Evolutionary conservation across 2,329 filamentous ascomycete genomes (phyloP).

Genomic region (Colletotrichum sp.): DNA sequence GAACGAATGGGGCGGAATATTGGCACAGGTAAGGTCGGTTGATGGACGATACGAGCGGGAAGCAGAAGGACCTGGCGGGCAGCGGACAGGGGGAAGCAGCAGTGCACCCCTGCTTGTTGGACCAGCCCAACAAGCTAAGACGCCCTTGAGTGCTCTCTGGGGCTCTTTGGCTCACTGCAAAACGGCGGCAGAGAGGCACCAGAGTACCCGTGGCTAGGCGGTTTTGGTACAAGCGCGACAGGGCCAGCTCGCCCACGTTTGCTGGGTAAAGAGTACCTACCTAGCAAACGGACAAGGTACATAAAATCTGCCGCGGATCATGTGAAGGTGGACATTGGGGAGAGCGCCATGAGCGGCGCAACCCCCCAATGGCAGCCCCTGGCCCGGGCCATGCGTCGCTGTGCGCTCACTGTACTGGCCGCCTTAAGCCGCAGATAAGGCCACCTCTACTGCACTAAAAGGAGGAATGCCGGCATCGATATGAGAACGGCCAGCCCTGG

Average conservation of each 20-base stretch:
- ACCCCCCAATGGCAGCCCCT: neutral
- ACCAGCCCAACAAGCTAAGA: conserved; percentile 17
- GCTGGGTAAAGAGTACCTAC: neutral
- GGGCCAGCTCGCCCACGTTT: neutral
- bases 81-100: neutral
- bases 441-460: neutral
- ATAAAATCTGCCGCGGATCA: conserved; percentile 3
- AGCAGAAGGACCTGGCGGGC: conserved; percentile 1
- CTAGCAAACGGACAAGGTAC: neutral
- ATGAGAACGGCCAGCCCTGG: neutral
- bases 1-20: neutral
- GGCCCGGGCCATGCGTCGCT: neutral
- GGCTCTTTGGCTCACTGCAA: neutral
- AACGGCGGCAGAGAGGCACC: neutral
- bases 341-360: neutral
- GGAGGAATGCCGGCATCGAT: conserved; percentile 6
- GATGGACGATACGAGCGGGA: neutral
- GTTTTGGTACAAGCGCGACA: neutral
- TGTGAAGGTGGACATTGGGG: conserved; percentile 16
- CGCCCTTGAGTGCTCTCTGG: neutral
- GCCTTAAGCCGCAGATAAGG: neutral
- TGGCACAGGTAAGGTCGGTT: neutral
- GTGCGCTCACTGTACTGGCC: neutral
- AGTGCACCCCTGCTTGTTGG: conserved; percentile 12
- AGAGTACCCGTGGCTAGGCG: neutral